Conservation (phyloP, 805 yeast species). For the Sugiyamaella valdiviana region DNA sequence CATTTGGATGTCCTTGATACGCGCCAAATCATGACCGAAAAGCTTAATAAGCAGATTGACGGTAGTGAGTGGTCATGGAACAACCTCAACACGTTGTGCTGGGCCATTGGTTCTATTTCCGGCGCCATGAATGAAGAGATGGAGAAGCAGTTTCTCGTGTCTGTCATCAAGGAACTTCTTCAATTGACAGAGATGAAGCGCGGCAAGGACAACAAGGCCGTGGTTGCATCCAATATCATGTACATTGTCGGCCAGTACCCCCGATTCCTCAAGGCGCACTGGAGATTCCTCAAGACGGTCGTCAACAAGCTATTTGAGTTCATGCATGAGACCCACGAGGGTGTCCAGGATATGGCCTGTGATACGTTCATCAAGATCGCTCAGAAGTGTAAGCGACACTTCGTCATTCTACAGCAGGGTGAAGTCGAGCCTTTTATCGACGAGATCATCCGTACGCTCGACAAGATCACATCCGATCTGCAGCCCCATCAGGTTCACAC, state of each 20-base stretch:
- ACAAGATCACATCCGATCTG: constrained; percentile 80
- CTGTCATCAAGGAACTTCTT: constrained; percentile 86
- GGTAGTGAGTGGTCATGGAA: constrained; percentile 99
- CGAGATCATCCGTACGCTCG: constrained; percentile 79
- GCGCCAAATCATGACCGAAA: constrained; percentile 86
- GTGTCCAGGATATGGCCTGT: constrained; percentile 99
- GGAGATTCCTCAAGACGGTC: constrained; percentile 95
- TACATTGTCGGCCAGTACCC: constrained; percentile 99
- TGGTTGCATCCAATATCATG: constrained; percentile 99
- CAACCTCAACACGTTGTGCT: constrained; percentile 90
- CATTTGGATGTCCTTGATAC: constrained; percentile 94
- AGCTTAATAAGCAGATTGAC: constrained; percentile 86
- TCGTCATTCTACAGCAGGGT: constrained; percentile 77
- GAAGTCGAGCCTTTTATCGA: constrained; percentile 88
- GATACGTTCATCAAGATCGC: constrained; percentile 97
- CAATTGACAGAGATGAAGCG: constrained; percentile 92
- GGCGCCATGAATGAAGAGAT: constrained; percentile 98
- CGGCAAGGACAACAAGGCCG: constrained; percentile 97
- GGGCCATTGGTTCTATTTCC: constrained; percentile 99
- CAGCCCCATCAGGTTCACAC: constrained; percentile 98
- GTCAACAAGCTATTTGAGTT: constrained; percentile 93
- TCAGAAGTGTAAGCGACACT: constrained; percentile 90
- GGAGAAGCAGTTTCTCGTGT: constrained; percentile 89
- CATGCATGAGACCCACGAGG: constrained; percentile 99
- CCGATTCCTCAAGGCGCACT: constrained; percentile 92